These are phyloP conservation scores for Phyllosticta citriasiana DNA, from an alignment of 2,329 filamentous ascomycete genomes.

Conservation along the genomic window DNA sequence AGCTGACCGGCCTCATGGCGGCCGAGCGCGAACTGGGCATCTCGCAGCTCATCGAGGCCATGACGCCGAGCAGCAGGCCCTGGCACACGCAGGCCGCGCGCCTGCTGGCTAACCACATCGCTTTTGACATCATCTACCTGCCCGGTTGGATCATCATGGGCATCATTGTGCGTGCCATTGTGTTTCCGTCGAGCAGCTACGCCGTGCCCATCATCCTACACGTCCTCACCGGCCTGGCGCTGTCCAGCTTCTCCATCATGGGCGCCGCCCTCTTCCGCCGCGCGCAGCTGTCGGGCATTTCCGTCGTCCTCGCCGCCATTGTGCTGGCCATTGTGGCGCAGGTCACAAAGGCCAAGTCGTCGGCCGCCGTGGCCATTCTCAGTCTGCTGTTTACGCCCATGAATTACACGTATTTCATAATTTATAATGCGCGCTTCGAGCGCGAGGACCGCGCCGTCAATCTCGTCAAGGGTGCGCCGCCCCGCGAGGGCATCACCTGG, in stretches of 20 bases:
- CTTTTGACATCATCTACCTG: constrained; percentile 69
- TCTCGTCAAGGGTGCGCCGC: constrained; percentile 51
- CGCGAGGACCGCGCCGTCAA: constrained; percentile 49
- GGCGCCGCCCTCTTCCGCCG: constrained; percentile 77
- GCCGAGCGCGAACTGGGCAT: constrained; percentile 79
- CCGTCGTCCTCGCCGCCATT: constrained; percentile 60
- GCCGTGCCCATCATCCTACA: constrained; percentile 50
- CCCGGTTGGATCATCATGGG: constrained; percentile 76
- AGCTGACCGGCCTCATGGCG: constrained; percentile 77
- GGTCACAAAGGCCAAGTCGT: constrained; percentile 53
- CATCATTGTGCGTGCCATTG: constrained; percentile 54
- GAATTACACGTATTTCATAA: constrained; percentile 76
- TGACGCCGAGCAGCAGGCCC: constrained; percentile 66
- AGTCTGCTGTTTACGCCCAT: constrained; percentile 76
- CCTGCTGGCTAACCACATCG: constrained; percentile 68
- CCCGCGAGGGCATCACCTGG: constrained; percentile 37
- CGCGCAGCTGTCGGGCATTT: constrained; percentile 79
- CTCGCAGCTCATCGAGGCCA: constrained; percentile 79
- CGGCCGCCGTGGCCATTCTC: constrained; percentile 56
- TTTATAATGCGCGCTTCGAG: constrained; percentile 70
- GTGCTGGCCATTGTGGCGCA: constrained; percentile 76
- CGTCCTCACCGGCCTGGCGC: constrained; percentile 62
- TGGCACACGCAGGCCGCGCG: constrained; percentile 73
- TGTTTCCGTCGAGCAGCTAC: constrained; percentile 34
- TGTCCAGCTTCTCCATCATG: constrained; percentile 72